phyloP scores from a whole-genome alignment of 1,284 basidiomycete species.

The Ceratobasidium sp. region DNA sequence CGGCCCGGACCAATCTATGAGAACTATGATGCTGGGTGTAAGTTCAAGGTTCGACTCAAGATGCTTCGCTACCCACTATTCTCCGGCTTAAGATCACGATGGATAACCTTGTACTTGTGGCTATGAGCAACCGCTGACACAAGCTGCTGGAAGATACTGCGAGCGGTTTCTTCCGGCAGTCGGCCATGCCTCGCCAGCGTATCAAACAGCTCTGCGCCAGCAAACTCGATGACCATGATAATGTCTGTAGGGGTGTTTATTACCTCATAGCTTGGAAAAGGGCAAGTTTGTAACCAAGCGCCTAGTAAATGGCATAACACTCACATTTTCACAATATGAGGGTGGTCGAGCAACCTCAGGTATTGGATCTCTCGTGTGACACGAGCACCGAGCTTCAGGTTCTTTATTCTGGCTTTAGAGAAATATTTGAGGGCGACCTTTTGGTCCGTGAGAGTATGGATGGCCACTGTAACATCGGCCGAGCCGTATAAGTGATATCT shows the following conservation, averaged over 20 bases:
- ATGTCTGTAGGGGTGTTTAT: slow-evolving; percentile 93
- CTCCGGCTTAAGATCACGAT: slow-evolving; percentile 95
- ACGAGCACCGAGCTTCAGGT: slow-evolving; percentile 88
- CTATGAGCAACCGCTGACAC: slow-evolving; percentile 96
- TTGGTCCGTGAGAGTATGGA: slow-evolving; percentile 93
- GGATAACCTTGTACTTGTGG: slow-evolving; percentile 93
- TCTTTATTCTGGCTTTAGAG: slow-evolving; percentile 91
- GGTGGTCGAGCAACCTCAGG: slow-evolving; percentile 89
- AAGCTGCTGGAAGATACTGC: slow-evolving; percentile 95
- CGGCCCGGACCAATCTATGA: slow-evolving; percentile 55
- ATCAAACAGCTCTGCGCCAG: slow-evolving; percentile 93
- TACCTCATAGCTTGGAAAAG: slow-evolving; percentile 82
- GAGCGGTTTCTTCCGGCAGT: slow-evolving; percentile 85
- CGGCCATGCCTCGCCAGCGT: slow-evolving; percentile 91
- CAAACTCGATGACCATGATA: slow-evolving; percentile 95
- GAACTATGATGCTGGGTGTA: slow-evolving; percentile 18
- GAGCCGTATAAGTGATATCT: too few relatives aligned
- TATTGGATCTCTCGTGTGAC: slow-evolving; percentile 98
- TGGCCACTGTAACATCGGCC: slow-evolving; percentile 75
- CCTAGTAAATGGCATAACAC: slow-evolving; percentile 50
- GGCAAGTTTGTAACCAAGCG: not conserved
- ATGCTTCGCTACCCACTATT: slow-evolving; percentile 60
- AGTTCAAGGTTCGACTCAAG: not conserved
- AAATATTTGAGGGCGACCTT: slow-evolving; percentile 98
- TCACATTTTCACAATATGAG: slow-evolving; percentile 96